Base-by-base conservation (phyloP, 495 filamentous ascomycete genomes). In the Aspergillus indologenus region DNA sequence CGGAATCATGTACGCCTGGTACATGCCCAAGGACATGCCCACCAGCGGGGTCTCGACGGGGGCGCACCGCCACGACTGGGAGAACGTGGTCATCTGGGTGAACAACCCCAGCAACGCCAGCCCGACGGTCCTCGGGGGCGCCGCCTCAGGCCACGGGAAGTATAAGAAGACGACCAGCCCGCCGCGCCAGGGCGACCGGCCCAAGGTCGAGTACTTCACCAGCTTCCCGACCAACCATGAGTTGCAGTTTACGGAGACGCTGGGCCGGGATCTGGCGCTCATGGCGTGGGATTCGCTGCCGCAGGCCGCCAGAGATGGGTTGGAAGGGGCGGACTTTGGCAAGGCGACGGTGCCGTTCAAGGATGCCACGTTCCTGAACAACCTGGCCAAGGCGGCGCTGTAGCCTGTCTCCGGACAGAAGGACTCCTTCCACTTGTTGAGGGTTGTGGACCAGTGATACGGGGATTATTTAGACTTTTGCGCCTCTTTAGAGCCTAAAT, bases 1-100 rank as follows among this genome's bases (percentile, higher is more conserved):
- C 42, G 54, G 54, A 9, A 56, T 56, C 54, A 56, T 56, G 54
- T 56, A 56, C 24, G 22, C 54, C 12, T 56, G 54, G 54, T 56
- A 56, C 19, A 56, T 56, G 54, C 54, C 54, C 7, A 56, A 56
- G 54, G 54, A 56, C 45, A 56, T 56, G 54, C 45, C 54, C 20
- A 48, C 17, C 45, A 40, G 23, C 44, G 54, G 54, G 0, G 18
- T 56, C 1, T 56, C 54, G 12, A 17, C 24, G 3, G 54, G 54
- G 5, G 54, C 54, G 3, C 54, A 56, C 54, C 54, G 54, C 6
- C 54, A 56, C 23, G 54, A 56, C 24, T 56, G 54, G 54, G 54
- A 56, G 54, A 56, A 56, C 26, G 54, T 56, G n/a, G 54, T 56
- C 23, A 47, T 56, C 22, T 56, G 54, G 54, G 54, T 56, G 2